phyloP scores from a whole-genome alignment of 1,139 yeast genomes.

The Scheffersomyces lignicola region DNA sequence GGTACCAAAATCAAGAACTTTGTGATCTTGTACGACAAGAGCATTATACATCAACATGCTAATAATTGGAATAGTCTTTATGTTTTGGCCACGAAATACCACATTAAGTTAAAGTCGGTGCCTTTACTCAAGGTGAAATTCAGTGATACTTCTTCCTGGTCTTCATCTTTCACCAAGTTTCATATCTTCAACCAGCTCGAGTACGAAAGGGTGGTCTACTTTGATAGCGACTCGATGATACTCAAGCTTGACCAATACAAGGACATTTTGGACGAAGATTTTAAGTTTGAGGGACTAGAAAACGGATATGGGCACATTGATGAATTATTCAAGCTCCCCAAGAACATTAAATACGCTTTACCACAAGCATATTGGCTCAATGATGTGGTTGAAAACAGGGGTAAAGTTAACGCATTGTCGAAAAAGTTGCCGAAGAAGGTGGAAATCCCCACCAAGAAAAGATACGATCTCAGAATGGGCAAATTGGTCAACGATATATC shows the following conservation, averaged over 20 bases:
- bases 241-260: conserved; percentile 9
- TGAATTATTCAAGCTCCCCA: conserved; percentile 32
- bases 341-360: conserved; percentile 28
- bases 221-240: conserved; percentile 47
- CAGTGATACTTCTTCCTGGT: conserved; percentile 39
- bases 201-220: conserved; percentile 38
- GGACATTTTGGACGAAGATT: conserved; percentile 7
- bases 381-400: conserved; percentile 15
- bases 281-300: conserved; percentile 10
- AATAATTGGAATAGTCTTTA: conserved; percentile 14
- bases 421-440: conserved; percentile 14
- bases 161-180: conserved; percentile 54
- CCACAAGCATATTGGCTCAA: conserved; percentile 44
- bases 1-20: conserved; percentile 23
- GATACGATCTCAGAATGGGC: conserved; percentile 12
- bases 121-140: conserved; percentile 15
- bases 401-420: conserved; percentile 11
- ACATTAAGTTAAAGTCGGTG: conserved; percentile 24
- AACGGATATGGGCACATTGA: conserved; percentile 23
- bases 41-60: conserved; percentile 15
- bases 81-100: conserved; percentile 13
- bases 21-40: conserved; percentile 26
- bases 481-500: conserved; percentile 13
- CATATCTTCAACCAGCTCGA: conserved; percentile 50
- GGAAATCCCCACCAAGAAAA: conserved; percentile 16